phyloP scores from a whole-genome alignment of 331 rosid species.

The Quercus tomentella region DNA sequence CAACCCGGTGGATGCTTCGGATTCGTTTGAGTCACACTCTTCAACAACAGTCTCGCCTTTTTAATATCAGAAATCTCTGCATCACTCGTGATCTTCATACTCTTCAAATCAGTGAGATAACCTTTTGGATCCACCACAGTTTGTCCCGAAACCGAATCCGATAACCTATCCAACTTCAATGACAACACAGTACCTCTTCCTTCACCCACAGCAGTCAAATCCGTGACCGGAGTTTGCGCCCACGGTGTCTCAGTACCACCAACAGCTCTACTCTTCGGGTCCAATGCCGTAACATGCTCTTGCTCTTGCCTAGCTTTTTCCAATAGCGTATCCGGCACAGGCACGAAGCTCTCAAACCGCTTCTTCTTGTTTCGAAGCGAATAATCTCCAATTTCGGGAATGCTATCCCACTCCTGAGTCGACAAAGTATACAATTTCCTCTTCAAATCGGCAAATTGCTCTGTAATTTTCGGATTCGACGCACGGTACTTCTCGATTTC shows the following conservation, averaged over 20 bases:
- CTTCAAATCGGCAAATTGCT: conserved; percentile 75
- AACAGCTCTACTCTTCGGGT: conserved; percentile 71
- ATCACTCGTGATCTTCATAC: conserved; percentile 87
- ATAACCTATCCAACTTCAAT: conserved; percentile 62
- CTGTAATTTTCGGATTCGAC: conserved; percentile 72
- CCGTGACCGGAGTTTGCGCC: conserved; percentile 82
- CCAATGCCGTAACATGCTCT: conserved; percentile 80
- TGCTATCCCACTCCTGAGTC: conserved; percentile 69
- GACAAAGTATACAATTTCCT: conserved; percentile 61
- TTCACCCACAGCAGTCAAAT: conserved; percentile 87
- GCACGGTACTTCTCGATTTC: conserved; percentile 85
- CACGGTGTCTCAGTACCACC: conserved; percentile 80
- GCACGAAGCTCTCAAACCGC: conserved; percentile 87
- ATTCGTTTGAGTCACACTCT: conserved; percentile 77
- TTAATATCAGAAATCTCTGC: conserved; percentile 77
- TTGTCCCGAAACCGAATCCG: conserved; percentile 77
- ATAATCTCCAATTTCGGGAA: conserved; percentile 79
- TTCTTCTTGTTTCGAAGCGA: conserved; percentile 71
- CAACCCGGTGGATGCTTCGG: conserved; percentile 81
- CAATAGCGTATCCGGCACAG: conserved; percentile 76
- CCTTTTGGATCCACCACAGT: conserved; percentile 84
- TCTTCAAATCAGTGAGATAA: conserved; percentile 69
- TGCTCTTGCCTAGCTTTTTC: conserved; percentile 91
- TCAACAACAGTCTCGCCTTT: conserved; percentile 73
- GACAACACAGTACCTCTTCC: conserved; percentile 83